Evolutionary conservation across 1,284 basidiomycete genomes (phyloP), one percentile per base, ranked within the genome.

Genomic region (Marasmius sp.): DNA sequence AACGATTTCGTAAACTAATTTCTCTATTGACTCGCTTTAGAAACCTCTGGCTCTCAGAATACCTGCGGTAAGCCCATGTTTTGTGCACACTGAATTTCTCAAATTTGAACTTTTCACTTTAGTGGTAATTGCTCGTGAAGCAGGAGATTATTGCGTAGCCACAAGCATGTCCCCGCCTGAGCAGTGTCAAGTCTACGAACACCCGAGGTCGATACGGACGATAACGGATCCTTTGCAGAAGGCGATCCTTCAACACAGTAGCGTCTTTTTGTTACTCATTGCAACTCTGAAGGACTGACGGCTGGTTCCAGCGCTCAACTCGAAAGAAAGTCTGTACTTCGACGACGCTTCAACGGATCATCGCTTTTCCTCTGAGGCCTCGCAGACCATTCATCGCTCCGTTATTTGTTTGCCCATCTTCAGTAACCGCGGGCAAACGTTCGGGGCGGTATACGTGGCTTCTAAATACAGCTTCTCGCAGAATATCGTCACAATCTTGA

Each of bases 331-430:
- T 1, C 74, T 87, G 12, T 85, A 77, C 63, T 82, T 82, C 63
- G 82, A 85, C 51, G 88, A 90, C 70, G 84, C 85, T 18, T 77
- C 82, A 0, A 69, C 81, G 6, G 88, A 90, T 70, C 81, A 86
- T 14, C 82, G 86, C 39, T 90, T 89, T 68, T 81, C 86, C 0
- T 81, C 85, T 1, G 87, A 89, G 69, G 86, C 88, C 16, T 79
- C 81, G 33, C 83, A 85, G 68, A 85, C 84, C 27, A 69, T 72
- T 10, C 79, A 85, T 68, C 78, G 85, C 53, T 86, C 86, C 34
- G 84, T 88, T 9, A 80, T 89, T 37, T 89, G 87, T 68, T 72
- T 89, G 10, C 88, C 88, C 0, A 87, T 90, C 54, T 86, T 87
- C 70, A 86, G 86, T 68, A 89, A 89, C 67, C 83, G 87, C 34